Base-by-base conservation (phyloP, 2,329 filamentous ascomycete genomes). In the Lojkania enalia region DNA sequence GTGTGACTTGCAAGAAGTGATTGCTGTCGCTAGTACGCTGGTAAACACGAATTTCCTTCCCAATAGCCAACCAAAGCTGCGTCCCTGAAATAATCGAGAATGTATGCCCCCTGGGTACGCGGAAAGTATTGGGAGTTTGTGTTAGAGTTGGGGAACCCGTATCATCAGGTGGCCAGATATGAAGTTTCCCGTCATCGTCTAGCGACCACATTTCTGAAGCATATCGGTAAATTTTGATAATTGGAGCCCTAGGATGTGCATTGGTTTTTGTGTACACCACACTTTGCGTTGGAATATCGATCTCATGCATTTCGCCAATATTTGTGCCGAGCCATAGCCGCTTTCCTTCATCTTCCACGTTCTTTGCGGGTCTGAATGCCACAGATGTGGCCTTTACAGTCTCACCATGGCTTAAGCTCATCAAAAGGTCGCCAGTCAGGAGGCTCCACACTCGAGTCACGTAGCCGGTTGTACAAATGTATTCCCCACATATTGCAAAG, bases 151-250 rank as follows among this genome's bases (percentile, higher is more conserved):
- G 90, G 20, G 85, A 78, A 0, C 87, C 85, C 4, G 81, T 81
- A n/a, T 82, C 78, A 58, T 90, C 88, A 3, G 91, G 85, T 1
- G 83, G 84, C 94, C 94, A 99, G 4, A 97, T 81, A 54, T 90
- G 84, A 12, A 99, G 74, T 35, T 87, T 88, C 9, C 94, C 94
- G 35, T 87, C 84, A 52, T 96, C 91, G 64, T 97, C 94, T 36
- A 99, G 70, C 0, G 91, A 91, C 94, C 94, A 99, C 66, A 99
- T 82, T 61, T 96, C 88, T 55, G 90, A 89, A 51, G 83, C 86
- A 67, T 95, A 87, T 29, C 94, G 84, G 63, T 89, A 87, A 31
- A 99, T 95, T 58, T 85, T 89, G 52, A 88, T 81, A 39, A 99
- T 81, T 56, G 95, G 88, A 49, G 84, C 80, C 31, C 88, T 83